Percentiles rank a stretch among this genome's conserved stretches.
phyloP scores from a whole-genome alignment of 495 filamentous ascomycete species.

The Amphirosellinia nigrospora region DNA sequence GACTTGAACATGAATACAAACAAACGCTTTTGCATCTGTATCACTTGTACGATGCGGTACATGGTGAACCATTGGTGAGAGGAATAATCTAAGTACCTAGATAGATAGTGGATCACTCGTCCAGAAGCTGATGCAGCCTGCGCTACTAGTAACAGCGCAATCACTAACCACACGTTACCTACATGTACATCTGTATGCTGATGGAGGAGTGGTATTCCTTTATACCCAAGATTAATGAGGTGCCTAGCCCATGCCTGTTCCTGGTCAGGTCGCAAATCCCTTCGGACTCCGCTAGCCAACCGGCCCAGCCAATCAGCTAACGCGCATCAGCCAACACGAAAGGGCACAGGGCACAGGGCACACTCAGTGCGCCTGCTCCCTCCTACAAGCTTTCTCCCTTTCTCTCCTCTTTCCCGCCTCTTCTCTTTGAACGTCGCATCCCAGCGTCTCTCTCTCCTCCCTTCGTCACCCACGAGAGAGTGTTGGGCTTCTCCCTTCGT shows the following conservation, averaged over 20 bases:
- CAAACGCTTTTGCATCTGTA: neutral
- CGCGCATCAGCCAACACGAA: neutral
- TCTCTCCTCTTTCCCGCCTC: constrained; percentile 33
- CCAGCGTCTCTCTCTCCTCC: constrained; percentile 38
- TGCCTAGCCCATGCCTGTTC: constrained; percentile 16
- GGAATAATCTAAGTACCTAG: too few relatives aligned
- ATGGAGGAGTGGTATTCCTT: constrained; percentile 1
- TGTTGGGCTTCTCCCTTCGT: constrained; percentile 36
- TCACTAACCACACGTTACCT: neutral
- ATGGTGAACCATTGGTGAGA: neutral
- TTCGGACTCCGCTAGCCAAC: constrained; percentile 18
- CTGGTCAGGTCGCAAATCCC: constrained; percentile 20
- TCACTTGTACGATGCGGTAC: neutral
- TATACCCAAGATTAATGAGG: constrained; percentile 10
- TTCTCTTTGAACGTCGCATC: constrained; percentile 42
- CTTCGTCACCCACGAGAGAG: constrained; percentile 31
- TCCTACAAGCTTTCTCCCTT: constrained; percentile 31
- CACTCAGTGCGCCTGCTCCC: constrained; percentile 31
- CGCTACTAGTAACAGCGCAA: too few relatives aligned
- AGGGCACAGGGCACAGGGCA: constrained; percentile 15
- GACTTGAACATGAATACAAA: neutral
- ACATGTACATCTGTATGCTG: neutral
- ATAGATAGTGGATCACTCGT: neutral
- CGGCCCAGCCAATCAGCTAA: constrained; percentile 7
- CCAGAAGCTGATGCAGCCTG: neutral